Evolutionary conservation across 495 filamentous ascomycete genomes (phyloP).

Genomic region (Penicillium longicatenatum): DNA sequence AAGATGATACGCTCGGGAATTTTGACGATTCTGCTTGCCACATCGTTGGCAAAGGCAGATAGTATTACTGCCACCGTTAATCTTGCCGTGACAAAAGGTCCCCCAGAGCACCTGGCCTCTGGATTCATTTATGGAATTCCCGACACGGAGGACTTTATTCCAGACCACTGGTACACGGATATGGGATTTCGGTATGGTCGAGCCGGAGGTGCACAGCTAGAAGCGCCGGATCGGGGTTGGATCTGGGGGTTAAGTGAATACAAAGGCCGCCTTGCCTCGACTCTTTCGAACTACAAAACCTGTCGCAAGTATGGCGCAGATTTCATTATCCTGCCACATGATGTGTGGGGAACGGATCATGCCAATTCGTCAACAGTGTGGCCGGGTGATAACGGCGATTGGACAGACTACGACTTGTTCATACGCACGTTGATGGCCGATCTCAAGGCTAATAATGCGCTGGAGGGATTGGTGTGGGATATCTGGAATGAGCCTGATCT

Average conservation of each 20-base stretch:
- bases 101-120: conserved; percentile 27
- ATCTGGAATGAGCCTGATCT: conserved; percentile 50
- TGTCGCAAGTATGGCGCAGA: conserved; percentile 34
- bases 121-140: conserved; percentile 41
- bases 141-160: conserved; percentile 29
- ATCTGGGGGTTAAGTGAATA: conserved; percentile 27
- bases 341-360: conserved; percentile 45
- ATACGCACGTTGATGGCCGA: conserved; percentile 32
- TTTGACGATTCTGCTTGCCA: neutral
- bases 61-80: conserved; percentile 19
- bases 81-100: conserved; percentile 10
- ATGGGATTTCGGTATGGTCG: conserved; percentile 23
- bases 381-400: conserved; percentile 45
- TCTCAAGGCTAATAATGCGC: conserved; percentile 32
- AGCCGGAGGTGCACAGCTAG: conserved; percentile 27
- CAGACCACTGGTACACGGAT: conserved; percentile 28
- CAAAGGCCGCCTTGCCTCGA: conserved; percentile 36
- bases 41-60: conserved; percentile 9
- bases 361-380: conserved; percentile 24
- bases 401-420: conserved; percentile 38
- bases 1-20: neutral
- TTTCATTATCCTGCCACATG: conserved; percentile 44
- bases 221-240: conserved; percentile 23
- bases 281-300: conserved; percentile 41
- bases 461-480: conserved; percentile 35